These are phyloP conservation scores for Lodderomyces orthopsilosis DNA, from an alignment of 1,139 yeast species.

Conservation along the genomic window DNA sequence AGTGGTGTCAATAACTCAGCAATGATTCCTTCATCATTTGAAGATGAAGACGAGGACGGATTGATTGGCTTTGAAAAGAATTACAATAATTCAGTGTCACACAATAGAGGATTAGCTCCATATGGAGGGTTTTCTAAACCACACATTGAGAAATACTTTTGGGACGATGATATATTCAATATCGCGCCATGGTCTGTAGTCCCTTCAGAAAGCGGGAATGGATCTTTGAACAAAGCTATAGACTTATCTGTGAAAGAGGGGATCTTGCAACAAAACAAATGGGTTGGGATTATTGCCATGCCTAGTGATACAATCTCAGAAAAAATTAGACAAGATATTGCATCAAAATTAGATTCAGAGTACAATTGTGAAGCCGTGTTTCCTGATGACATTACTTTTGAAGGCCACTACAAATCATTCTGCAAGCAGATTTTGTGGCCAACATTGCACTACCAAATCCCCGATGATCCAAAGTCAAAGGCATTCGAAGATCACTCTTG, in stretches of 20 bases:
- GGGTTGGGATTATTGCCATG: constrained; percentile 91
- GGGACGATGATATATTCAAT: constrained; percentile 57
- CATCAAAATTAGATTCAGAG: constrained; percentile 40
- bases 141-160: constrained; percentile 42
- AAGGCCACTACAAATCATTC: constrained; percentile 86
- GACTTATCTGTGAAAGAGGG: constrained; percentile 53
- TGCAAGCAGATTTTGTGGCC: constrained; percentile 98
- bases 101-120: constrained; percentile 51
- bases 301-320: constrained; percentile 80
- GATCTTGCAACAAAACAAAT: constrained; percentile 48
- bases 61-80: constrained; percentile 5
- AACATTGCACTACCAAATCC: constrained; percentile 91
- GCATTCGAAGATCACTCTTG: constrained; percentile 96
- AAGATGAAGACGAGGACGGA: constrained; percentile 15
- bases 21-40: constrained; percentile 13
- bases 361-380: constrained; percentile 65
- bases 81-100: constrained; percentile 8
- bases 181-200: constrained; percentile 75
- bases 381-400: constrained; percentile 74
- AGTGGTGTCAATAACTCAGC: constrained; percentile 5
- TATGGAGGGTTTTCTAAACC: constrained; percentile 73
- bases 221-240: constrained; percentile 86
- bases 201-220: constrained; percentile 75
- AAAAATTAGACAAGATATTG: constrained; percentile 49
- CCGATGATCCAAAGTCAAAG: constrained; percentile 90